These are phyloP conservation scores for Fraxinus dipetala DNA, from an alignment of 305 asterid genomes.

Conservation along the genomic window DNA sequence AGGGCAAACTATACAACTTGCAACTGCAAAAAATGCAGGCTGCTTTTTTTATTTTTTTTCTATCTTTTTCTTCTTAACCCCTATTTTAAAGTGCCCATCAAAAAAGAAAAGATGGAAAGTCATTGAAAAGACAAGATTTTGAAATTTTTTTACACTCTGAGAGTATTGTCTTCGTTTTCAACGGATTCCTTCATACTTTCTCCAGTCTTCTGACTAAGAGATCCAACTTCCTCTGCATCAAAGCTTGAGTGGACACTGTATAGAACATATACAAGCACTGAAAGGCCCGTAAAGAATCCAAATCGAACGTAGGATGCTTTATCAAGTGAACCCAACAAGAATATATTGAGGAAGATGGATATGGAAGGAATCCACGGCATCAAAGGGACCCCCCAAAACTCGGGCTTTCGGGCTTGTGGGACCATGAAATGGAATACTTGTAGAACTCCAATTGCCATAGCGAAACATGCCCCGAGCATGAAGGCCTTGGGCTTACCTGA, in stretches of 20 bases:
- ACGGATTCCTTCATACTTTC: conserved; percentile 49
- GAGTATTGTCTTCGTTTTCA: conserved; percentile 42
- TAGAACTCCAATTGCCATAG: conserved; percentile 49
- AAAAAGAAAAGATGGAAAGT: conserved; percentile 20
- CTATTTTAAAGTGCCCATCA: conserved; percentile 22
- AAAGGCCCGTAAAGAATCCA: conserved; percentile 68
- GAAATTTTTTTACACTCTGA: conserved; percentile 34
- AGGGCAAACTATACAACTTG: conserved; percentile 30
- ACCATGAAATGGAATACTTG: conserved; percentile 63
- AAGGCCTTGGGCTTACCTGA: conserved; percentile 61
- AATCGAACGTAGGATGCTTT: conserved; percentile 61
- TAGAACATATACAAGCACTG: conserved; percentile 58
- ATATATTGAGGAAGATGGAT: conserved; percentile 83
- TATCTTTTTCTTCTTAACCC: background rate
- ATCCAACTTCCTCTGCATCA: conserved; percentile 74
- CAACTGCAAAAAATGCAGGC: conserved; percentile 24
- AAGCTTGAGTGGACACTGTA: conserved; percentile 92
- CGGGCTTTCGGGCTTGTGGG: conserved; percentile 72
- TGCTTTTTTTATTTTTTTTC: background rate
- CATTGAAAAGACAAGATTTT: conserved; percentile 10
- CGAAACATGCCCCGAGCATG: conserved; percentile 61
- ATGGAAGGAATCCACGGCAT: conserved; percentile 94
- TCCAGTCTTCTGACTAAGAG: conserved; percentile 45
- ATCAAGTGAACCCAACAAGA: conserved; percentile 72
- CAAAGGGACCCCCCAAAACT: conserved; percentile 88